A percentile compares a stretch with the other conserved stretches of the same genome.
These are phyloP conservation scores for Triglochin maritima DNA, from an alignment of 106 monocot genomes.

Conservation along the genomic window DNA sequence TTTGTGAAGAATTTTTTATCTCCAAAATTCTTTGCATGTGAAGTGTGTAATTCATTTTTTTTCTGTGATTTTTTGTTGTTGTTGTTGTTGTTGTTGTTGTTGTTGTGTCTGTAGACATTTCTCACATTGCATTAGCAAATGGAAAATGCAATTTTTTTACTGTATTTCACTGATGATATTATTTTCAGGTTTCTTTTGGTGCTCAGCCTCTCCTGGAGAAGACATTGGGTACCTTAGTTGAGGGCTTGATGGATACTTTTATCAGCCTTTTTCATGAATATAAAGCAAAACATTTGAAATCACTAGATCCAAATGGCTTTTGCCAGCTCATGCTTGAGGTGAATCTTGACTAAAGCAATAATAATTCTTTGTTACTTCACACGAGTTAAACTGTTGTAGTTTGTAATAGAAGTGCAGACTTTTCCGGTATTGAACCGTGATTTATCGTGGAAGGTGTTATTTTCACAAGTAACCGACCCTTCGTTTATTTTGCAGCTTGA, in stretches of 20 bases:
- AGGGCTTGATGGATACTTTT: slow-evolving; percentile 87
- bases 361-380: background rate
- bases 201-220: slow-evolving; percentile 85
- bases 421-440: no score
- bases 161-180: background rate
- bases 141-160: no score
- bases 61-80: no score
- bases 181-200: slow-evolving; percentile 69
- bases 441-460: no score
- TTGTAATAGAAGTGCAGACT: background rate
- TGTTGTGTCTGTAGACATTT: no score
- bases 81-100: no score
- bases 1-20: no score
- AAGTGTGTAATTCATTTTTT: no score
- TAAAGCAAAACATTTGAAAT: slow-evolving; percentile 48
- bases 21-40: no score
- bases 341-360: background rate
- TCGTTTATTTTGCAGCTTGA: slow-evolving; percentile 52
- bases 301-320: slow-evolving; percentile 76
- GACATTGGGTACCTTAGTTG: slow-evolving; percentile 69
- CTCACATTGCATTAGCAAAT: no score
- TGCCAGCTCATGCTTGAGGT: slow-evolving; percentile 99
- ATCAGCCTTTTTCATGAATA: slow-evolving; percentile 75
- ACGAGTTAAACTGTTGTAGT: background rate
- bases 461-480: background rate